phyloP scores from a whole-genome alignment of 768 basidiomycete genomes.

The Neoboletus magnificus region DNA sequence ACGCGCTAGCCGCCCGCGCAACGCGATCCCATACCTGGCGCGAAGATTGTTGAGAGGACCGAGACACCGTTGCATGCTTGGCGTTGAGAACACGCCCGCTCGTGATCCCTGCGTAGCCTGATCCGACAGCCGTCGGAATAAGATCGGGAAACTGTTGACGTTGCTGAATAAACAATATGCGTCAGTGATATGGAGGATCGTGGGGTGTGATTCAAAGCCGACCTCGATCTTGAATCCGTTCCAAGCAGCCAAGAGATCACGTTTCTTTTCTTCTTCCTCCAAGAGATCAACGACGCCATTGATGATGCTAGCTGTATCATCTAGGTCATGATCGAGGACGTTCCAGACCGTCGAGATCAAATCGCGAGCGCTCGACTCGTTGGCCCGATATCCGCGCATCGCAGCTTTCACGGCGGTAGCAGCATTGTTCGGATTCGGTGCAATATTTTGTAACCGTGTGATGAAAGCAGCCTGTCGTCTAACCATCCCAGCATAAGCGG shows the following conservation, averaged over 20 bases:
- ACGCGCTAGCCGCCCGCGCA: slow-evolving; percentile 66
- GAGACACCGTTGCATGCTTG: slow-evolving; percentile 66
- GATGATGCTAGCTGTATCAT: slow-evolving; percentile 71
- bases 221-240: slow-evolving; percentile 85
- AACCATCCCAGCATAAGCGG: not conserved
- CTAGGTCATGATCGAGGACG: slow-evolving; percentile 61
- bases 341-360: slow-evolving; percentile 89
- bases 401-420: slow-evolving; percentile 67
- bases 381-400: slow-evolving; percentile 70
- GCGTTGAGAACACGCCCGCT: slow-evolving; percentile 82
- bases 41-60: slow-evolving; percentile 54
- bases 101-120: slow-evolving; percentile 75
- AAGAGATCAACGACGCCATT: slow-evolving; percentile 73
- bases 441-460: slow-evolving; percentile 55
- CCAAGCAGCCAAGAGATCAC: slow-evolving; percentile 71
- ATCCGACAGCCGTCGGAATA: slow-evolving; percentile 51
- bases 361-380: slow-evolving; percentile 79
- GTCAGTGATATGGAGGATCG: slow-evolving; percentile 1
- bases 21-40: slow-evolving; percentile 84
- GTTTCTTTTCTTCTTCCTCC: slow-evolving; percentile 82
- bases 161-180: slow-evolving; percentile 47
- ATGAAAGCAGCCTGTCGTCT: slow-evolving; percentile 71
- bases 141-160: slow-evolving; percentile 83
- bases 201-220: slow-evolving; percentile 32
- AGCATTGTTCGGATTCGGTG: slow-evolving; percentile 55